Conservation (phyloP, 305 asterid species). For the Fraxinus greggii region DNA sequence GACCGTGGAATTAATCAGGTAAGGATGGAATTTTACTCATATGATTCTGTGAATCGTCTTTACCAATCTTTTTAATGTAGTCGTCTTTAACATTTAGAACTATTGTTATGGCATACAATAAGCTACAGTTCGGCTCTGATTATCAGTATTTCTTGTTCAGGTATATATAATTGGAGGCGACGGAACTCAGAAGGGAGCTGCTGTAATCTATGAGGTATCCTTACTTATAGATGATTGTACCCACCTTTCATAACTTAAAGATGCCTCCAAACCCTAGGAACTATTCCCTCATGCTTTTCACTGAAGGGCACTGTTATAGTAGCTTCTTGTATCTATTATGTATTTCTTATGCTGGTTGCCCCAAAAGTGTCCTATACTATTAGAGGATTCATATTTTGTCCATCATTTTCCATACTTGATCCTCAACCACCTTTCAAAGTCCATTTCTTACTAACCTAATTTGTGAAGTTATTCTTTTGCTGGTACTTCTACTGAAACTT, state of each 20-base stretch:
- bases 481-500: background rate
- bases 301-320: background rate
- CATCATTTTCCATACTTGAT: background rate
- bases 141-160: slow-evolving; percentile 39
- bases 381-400: slow-evolving; percentile 2
- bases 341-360: slow-evolving; percentile 1
- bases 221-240: slow-evolving; percentile 15
- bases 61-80: slow-evolving; percentile 4
- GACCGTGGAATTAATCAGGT: slow-evolving; percentile 98
- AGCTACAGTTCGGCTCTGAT: slow-evolving; percentile 26
- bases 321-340: background rate
- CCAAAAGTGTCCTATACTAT: background rate
- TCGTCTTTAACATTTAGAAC: slow-evolving; percentile 18
- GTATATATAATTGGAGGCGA: slow-evolving; percentile 97
- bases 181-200: slow-evolving; percentile 92
- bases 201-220: slow-evolving; percentile 74
- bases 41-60: slow-evolving; percentile 1
- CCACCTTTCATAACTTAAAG: slow-evolving; percentile 6
- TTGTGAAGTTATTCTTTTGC: background rate
- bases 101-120: slow-evolving; percentile 13
- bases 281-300: background rate
- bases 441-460: background rate
- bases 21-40: slow-evolving; percentile 19
- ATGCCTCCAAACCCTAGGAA: background rate
- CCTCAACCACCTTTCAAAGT: slow-evolving; percentile 11